phyloP scores from a whole-genome alignment of 139 green algal species.

The Pleodorina starrii region DNA sequence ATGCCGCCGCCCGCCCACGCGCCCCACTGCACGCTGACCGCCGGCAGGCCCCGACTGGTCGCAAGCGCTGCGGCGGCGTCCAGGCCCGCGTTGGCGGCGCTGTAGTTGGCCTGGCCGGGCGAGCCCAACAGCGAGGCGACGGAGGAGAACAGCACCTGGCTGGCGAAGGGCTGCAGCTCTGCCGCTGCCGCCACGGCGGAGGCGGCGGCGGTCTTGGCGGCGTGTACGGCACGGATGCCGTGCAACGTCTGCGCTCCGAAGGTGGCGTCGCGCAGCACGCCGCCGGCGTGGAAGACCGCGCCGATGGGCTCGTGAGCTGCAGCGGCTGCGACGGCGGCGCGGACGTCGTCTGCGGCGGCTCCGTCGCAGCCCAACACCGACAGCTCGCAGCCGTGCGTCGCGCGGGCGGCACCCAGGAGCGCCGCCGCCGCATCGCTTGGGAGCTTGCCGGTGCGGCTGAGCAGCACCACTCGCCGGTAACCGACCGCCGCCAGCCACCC shows the following conservation, averaged over 20 bases:
- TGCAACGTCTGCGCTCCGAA: constrained; percentile 63
- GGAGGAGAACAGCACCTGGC: constrained; percentile 84
- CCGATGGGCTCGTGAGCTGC: neutral
- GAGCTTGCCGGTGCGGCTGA: constrained; percentile 74
- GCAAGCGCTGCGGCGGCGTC: constrained; percentile 58
- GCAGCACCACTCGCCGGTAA: constrained; percentile 55
- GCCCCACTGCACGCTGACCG: constrained; percentile 88
- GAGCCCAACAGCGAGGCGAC: constrained; percentile 86
- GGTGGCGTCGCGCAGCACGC: constrained; percentile 74
- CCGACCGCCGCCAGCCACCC: constrained; percentile 71
- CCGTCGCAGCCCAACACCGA: constrained; percentile 59
- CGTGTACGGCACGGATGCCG: constrained; percentile 56
- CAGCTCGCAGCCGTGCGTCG: constrained; percentile 18
- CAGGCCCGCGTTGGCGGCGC: constrained; percentile 82
- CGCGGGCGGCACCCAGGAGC: neutral
- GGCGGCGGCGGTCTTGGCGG: constrained; percentile 12
- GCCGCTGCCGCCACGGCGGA: neutral
- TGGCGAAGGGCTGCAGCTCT: neutral
- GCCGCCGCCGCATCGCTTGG: neutral
- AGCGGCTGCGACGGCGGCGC: neutral
- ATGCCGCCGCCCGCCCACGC: constrained; percentile 91
- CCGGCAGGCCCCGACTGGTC: constrained; percentile 47
- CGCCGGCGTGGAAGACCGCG: constrained; percentile 74
- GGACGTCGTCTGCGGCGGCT: constrained; percentile 32
- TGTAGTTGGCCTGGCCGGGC: constrained; percentile 89